phyloP scores from a whole-genome alignment of 2,329 filamentous ascomycete species.

The Botrytis medusae region DNA sequence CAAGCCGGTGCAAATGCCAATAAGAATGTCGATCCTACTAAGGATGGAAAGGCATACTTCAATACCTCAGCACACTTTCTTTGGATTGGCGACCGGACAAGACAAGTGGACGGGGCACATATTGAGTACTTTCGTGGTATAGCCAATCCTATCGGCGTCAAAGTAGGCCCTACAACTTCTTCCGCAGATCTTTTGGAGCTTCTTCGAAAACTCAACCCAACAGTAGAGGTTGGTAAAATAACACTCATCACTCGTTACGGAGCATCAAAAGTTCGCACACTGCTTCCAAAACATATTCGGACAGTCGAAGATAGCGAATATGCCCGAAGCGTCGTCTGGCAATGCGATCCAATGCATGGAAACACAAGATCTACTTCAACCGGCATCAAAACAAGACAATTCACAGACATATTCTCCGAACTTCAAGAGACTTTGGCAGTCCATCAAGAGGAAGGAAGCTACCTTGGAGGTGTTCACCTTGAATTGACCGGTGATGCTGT shows the following conservation, averaged over 20 bases:
- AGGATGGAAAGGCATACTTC: constrained; percentile 64
- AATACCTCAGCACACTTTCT: constrained; percentile 95
- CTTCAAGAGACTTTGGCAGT: constrained; percentile 79
- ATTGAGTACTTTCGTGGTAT: constrained; percentile 98
- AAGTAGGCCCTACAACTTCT: constrained; percentile 86
- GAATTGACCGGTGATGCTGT: constrained; percentile 95
- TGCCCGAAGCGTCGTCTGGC: constrained; percentile 75
- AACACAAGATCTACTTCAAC: constrained; percentile 67
- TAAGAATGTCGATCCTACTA: constrained; percentile 17
- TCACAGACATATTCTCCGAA: constrained; percentile 86
- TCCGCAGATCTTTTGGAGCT: constrained; percentile 73
- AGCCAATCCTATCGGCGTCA: constrained; percentile 93
- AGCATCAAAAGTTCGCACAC: constrained; percentile 68
- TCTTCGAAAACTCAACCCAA: constrained; percentile 82
- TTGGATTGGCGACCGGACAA: constrained; percentile 96
- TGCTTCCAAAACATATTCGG: constrained; percentile 83
- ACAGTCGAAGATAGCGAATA: constrained; percentile 80
- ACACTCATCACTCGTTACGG: constrained; percentile 97
- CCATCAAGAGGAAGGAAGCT: constrained; percentile 79
- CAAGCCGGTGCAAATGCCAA: not conserved
- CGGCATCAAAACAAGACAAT: constrained; percentile 89
- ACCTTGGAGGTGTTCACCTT: constrained; percentile 90
- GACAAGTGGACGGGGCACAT: constrained; percentile 89
- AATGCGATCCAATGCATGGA: constrained; percentile 99
- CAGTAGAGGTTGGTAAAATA: constrained; percentile 82